These are phyloP conservation scores for Lentinula sp. DNA, from an alignment of 768 basidiomycete genomes.

Conservation along the genomic window DNA sequence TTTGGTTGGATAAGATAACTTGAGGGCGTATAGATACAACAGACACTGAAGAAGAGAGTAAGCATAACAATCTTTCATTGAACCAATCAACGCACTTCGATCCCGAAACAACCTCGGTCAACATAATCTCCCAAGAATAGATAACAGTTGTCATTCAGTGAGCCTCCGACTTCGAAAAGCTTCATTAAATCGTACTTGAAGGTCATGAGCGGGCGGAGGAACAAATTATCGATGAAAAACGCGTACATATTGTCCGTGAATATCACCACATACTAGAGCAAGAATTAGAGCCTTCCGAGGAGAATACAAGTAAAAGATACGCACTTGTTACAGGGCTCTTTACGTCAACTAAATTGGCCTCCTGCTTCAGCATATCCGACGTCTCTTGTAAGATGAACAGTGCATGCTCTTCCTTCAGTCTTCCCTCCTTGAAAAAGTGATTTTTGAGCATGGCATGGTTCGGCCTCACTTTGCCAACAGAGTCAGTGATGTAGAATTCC, in stretches of 20 bases:
- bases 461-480: slow-evolving; percentile 51
- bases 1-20: slow-evolving; percentile 82
- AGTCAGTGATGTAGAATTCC: slow-evolving; percentile 57
- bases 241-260: slow-evolving; percentile 93
- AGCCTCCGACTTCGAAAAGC: slow-evolving; percentile 91
- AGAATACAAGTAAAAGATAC: slow-evolving; percentile 19
- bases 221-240: slow-evolving; percentile 2
- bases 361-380: slow-evolving; percentile 59
- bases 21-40: slow-evolving; percentile 88
- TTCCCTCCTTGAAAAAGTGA: slow-evolving; percentile 86
- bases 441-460: slow-evolving; percentile 78
- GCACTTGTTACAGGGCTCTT: slow-evolving; percentile 87
- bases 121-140: slow-evolving; percentile 97
- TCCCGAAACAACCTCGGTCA: slow-evolving; percentile 90
- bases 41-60: slow-evolving; percentile 52
- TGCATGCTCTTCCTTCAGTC: slow-evolving; percentile 80
- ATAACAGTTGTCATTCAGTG: slow-evolving; percentile 75
- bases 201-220: not conserved
- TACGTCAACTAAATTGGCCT: slow-evolving; percentile 84
- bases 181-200: slow-evolving; percentile 95
- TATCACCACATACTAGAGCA: slow-evolving; percentile 84
- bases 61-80: not conserved
- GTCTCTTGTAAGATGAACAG: slow-evolving; percentile 71
- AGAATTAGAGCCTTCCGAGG: not conserved
- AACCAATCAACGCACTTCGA: slow-evolving; percentile 33